A percentile compares a stretch with the other conserved stretches of the same genome.
phyloP scores from a whole-genome alignment of 2,329 filamentous ascomycete genomes.

The Colletotrichum kahawae region DNA sequence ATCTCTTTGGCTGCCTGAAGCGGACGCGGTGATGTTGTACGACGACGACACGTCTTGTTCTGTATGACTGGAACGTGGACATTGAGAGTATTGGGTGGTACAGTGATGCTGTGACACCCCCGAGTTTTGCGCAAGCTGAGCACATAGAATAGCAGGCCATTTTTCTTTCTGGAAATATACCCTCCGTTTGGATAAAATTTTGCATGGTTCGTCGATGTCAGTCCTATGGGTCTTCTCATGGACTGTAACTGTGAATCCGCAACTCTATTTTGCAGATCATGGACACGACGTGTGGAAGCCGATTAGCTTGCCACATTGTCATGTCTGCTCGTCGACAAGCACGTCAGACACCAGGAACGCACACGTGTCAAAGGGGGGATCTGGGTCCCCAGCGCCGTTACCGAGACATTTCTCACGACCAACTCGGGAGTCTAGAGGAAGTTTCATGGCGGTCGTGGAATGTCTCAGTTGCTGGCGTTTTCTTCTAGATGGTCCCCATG shows the following conservation, averaged over 20 bases:
- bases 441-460: background rate
- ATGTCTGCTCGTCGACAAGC: no score
- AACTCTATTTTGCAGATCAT: background rate
- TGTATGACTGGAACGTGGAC: background rate
- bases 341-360: no score
- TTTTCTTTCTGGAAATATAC: slow-evolving; percentile 3
- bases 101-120: background rate
- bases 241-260: background rate
- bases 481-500: background rate
- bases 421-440: background rate
- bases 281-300: background rate
- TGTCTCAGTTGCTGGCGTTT: background rate
- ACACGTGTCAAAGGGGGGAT: no score
- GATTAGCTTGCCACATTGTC: background rate
- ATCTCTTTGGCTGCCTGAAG: no score
- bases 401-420: background rate
- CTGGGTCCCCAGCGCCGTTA: background rate
- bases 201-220: background rate
- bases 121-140: background rate
- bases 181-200: background rate
- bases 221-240: background rate
- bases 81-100: background rate
- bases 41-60: background rate
- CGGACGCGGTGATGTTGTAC: background rate
- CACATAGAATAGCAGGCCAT: background rate